These are phyloP conservation scores for Dioscorea dumetorum DNA, from an alignment of 106 monocot species.

Conservation along the genomic window DNA sequence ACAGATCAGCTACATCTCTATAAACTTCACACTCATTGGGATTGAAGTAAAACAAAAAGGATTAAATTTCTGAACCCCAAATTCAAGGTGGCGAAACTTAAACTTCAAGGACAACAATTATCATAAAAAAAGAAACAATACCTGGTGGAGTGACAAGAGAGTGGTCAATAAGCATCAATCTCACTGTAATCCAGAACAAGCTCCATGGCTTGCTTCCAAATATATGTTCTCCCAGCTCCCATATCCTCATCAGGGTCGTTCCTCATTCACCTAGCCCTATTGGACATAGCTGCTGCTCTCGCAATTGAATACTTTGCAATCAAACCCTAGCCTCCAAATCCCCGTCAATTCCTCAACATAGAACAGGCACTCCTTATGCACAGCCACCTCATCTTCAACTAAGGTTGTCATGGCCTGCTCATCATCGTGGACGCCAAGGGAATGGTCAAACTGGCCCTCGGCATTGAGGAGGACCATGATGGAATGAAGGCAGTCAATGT, in stretches of 20 bases:
- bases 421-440: conserved; percentile 56
- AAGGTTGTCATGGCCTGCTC: conserved; percentile 30
- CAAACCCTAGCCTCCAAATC: conserved; percentile 48
- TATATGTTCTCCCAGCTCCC: conserved; percentile 57
- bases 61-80: too few relatives aligned
- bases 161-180: conserved; percentile 85
- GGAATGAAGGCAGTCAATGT: conserved; percentile 53
- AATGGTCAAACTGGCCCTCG: conserved; percentile 63
- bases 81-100: too few relatives aligned
- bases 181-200: conserved; percentile 76
- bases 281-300: conserved; percentile 47
- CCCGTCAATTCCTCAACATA: conserved; percentile 74
- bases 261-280: conserved; percentile 67
- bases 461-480: conserved; percentile 77
- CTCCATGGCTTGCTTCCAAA: conserved; percentile 40
- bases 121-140: conserved; percentile 9
- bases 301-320: conserved; percentile 62
- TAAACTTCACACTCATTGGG: too few relatives aligned
- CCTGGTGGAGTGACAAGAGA: conserved; percentile 87
- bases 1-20: too few relatives aligned
- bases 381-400: conserved; percentile 33
- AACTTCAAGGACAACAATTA: too few relatives aligned
- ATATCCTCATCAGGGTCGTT: conserved; percentile 92
- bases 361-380: conserved; percentile 55
- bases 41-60: too few relatives aligned